These are phyloP conservation scores for Starmera stellimalicola DNA, from an alignment of 1,139 yeast species.

Conservation along the genomic window DNA sequence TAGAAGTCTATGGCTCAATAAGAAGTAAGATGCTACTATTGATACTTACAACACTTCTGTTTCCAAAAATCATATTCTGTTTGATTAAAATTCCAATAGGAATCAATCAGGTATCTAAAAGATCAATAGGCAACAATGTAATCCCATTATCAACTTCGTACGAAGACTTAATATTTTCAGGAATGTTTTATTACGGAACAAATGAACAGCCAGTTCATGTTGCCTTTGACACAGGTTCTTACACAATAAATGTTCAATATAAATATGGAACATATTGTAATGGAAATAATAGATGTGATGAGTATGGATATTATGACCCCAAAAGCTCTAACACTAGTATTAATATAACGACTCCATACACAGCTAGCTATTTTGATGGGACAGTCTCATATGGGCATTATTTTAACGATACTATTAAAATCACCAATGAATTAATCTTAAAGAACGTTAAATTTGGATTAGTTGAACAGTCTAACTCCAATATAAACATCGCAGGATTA, in stretches of 20 bases:
- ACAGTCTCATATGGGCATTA: conserved; percentile 8
- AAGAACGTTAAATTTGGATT: not conserved
- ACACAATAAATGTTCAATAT: conserved; percentile 43
- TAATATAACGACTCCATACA: conserved; percentile 3
- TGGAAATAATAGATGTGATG: conserved; percentile 9
- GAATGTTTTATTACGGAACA: not conserved
- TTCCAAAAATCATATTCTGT: too few species aligned
- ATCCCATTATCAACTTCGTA: too few species aligned
- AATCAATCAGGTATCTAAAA: too few species aligned
- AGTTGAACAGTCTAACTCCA: not conserved
- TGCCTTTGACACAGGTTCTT: conserved; percentile 54
- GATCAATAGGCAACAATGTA: too few species aligned
- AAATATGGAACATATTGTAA: conserved; percentile 5
- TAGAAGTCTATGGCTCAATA: too few species aligned
- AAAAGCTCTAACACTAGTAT: conserved; percentile 30
- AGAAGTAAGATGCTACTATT: too few species aligned
- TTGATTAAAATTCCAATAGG: too few species aligned
- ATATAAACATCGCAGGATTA: not conserved
- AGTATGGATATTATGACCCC: conserved; percentile 38
- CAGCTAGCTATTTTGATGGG: conserved; percentile 11
- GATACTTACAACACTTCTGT: too few species aligned
- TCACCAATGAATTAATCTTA: conserved; percentile 5
- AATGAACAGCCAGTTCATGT: conserved; percentile 17
- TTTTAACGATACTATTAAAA: conserved; percentile 9
- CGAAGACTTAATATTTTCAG: not conserved